Conservation (phyloP, 2,329 filamentous ascomycete genomes). For the Colletotrichum tabaci region DNA sequence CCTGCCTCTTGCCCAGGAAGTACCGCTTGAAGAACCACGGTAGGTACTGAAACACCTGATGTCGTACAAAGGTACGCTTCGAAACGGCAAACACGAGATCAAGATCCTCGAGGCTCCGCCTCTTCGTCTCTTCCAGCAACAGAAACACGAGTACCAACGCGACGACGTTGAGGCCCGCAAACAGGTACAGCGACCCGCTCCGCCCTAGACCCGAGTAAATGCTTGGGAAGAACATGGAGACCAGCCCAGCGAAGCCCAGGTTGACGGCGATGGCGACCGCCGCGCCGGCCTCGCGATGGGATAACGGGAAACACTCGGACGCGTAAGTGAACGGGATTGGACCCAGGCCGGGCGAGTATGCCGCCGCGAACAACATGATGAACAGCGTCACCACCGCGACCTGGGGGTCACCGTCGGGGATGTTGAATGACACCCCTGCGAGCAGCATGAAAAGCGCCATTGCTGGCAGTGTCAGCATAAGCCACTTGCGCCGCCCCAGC, state of each 20-base stretch:
- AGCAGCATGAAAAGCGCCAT: constrained; percentile 60
- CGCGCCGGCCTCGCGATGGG: constrained; percentile 64
- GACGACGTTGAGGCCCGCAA: constrained; percentile 62
- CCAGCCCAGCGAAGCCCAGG: constrained; percentile 61
- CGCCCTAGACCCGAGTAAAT: constrained; percentile 48
- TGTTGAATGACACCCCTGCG: constrained; percentile 53
- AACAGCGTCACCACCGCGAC: constrained; percentile 55
- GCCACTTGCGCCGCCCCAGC: constrained; percentile 60
- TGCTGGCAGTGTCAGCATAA: constrained; percentile 58
- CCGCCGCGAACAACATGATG: constrained; percentile 57
- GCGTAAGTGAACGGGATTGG: constrained; percentile 66
- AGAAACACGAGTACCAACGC: constrained; percentile 63
- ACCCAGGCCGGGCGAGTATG: constrained; percentile 59
- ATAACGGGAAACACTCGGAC: constrained; percentile 65
- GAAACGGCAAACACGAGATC: constrained; percentile 56
- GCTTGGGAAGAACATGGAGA: constrained; percentile 59
- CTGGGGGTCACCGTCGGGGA: constrained; percentile 43
- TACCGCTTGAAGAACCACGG: constrained; percentile 54
- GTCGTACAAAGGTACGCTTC: constrained; percentile 56
- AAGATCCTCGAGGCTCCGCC: constrained; percentile 57
- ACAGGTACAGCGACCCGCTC: constrained; percentile 59
- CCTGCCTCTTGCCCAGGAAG: constrained; percentile 43
- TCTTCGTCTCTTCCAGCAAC: constrained; percentile 60
- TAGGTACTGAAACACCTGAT: constrained; percentile 53
- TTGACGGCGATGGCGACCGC: constrained; percentile 65